phyloP scores from a whole-genome alignment of 148 eudicot species.

The Beta vulgaris region DNA sequence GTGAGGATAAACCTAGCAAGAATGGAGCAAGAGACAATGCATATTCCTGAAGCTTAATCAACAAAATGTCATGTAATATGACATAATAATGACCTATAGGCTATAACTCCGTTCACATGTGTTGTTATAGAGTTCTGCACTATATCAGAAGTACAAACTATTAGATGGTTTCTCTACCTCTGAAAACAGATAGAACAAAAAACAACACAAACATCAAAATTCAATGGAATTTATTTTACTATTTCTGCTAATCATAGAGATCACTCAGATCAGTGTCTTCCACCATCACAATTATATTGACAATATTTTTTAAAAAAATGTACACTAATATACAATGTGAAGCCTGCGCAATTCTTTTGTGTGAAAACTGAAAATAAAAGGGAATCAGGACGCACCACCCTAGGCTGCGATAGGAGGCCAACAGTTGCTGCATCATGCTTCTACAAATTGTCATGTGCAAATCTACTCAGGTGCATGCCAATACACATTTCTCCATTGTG shows the following conservation, averaged over 20 bases:
- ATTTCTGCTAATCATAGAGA: constrained; percentile 1
- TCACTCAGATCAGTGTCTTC: neutral
- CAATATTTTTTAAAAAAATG: neutral
- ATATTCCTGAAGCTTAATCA: too few relatives aligned
- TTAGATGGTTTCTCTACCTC: neutral
- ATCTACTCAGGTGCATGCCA: neutral
- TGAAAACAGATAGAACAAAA: neutral
- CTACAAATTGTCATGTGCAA: neutral
- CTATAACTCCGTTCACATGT: too few relatives aligned
- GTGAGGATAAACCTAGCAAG: too few relatives aligned
- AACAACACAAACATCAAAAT: neutral
- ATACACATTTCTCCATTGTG: neutral
- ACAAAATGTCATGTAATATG: too few relatives aligned
- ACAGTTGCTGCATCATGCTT: constrained; percentile 7
- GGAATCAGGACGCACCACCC: constrained; percentile 5
- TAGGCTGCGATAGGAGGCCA: constrained; percentile 10
- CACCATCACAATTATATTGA: neutral
- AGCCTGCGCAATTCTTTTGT: neutral
- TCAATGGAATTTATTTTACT: neutral
- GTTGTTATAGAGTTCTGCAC: too few relatives aligned
- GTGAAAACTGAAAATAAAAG: neutral
- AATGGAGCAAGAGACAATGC: too few relatives aligned
- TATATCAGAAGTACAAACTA: neutral
- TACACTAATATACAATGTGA: neutral
- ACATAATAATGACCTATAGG: too few relatives aligned